A percentile compares a stretch with the other conserved stretches of the same genome.
phyloP scores from a whole-genome alignment of 352 stramenopile species.

The Phytopythium mirpurense region DNA sequence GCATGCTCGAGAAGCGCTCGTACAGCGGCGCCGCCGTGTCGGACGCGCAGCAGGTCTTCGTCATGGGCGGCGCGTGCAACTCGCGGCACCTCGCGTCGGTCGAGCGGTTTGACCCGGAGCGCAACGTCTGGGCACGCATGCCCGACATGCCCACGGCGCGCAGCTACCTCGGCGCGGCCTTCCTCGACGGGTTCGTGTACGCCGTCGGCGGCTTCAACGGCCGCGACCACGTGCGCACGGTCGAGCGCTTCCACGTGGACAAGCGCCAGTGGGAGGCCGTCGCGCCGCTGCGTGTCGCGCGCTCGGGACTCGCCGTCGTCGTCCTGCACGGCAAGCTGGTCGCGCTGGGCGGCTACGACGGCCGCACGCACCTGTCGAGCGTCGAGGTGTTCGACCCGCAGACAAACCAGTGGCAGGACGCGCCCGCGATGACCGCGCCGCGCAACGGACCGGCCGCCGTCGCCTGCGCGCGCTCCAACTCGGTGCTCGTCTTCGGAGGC shows the following conservation, averaged over 20 bases:
- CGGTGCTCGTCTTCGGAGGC: constrained; percentile 60
- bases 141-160: constrained; percentile 48
- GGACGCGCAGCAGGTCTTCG: constrained; percentile 40
- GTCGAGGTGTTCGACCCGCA: constrained; percentile 57
- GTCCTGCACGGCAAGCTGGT: constrained; percentile 43
- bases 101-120: constrained; percentile 49
- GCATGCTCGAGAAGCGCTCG: constrained; percentile 50
- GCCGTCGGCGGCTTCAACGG: constrained; percentile 70
- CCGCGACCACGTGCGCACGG: constrained; percentile 39
- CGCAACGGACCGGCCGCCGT: constrained; percentile 62
- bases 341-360: constrained; percentile 68
- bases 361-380: constrained; percentile 52
- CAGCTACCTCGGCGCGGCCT: constrained; percentile 56
- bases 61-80: constrained; percentile 57
- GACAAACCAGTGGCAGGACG: constrained; percentile 36
- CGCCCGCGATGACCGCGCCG: constrained; percentile 46
- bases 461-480: constrained; percentile 33
- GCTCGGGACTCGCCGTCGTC: constrained; percentile 53
- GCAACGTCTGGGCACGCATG: constrained; percentile 42
- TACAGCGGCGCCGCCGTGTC: constrained; percentile 58
- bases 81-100: constrained; percentile 52
- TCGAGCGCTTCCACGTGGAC: constrained; percentile 51
- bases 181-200: constrained; percentile 51
- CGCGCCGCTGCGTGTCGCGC: constrained; percentile 37
- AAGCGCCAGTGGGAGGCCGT: constrained; percentile 48